Percentiles rank a stretch among this genome's conserved stretches.
These are phyloP conservation scores for Rhodosporidiobolus sp. DNA, from an alignment of 768 basidiomycete species.

Conservation along the genomic window DNA sequence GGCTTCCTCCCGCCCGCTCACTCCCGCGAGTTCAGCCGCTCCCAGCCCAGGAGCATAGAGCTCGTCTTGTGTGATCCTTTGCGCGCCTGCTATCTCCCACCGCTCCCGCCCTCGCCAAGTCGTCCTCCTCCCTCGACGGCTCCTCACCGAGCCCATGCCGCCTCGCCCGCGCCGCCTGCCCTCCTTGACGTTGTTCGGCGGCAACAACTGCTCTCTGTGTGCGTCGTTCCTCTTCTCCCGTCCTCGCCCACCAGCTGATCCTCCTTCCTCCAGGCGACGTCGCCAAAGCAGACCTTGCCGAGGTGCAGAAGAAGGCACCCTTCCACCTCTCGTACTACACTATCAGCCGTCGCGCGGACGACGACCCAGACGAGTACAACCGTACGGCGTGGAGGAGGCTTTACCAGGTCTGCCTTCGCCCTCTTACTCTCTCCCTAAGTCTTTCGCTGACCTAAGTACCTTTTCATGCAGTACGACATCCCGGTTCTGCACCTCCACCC, in stretches of 20 bases:
- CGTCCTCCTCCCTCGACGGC: not conserved
- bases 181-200: too few species aligned
- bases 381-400: slow-evolving; percentile 30
- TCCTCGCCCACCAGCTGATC: slow-evolving; percentile 12
- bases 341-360: slow-evolving; percentile 8
- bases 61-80: too few species aligned
- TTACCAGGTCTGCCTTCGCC: slow-evolving; percentile 19
- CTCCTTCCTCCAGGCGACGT: slow-evolving; percentile 29
- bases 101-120: not conserved
- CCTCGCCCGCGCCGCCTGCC: slow-evolving; percentile 1
- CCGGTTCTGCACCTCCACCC: slow-evolving; percentile 34
- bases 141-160: not conserved
- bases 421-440: not conserved
- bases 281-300: slow-evolving; percentile 29
- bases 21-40: too few species aligned
- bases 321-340: slow-evolving; percentile 30
- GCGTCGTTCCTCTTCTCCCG: too few species aligned
- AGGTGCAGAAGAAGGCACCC: slow-evolving; percentile 9
- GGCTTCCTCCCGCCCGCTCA: too few species aligned
- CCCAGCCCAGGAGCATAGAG: too few species aligned
- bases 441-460: not conserved
- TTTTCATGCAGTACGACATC: slow-evolving; percentile 27
- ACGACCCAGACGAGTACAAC: slow-evolving; percentile 28
- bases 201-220: not conserved
- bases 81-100: too few species aligned